Evolutionary conservation across 2,329 filamentous ascomycete species (phyloP).

Genomic region (Nemania sp.): DNA sequence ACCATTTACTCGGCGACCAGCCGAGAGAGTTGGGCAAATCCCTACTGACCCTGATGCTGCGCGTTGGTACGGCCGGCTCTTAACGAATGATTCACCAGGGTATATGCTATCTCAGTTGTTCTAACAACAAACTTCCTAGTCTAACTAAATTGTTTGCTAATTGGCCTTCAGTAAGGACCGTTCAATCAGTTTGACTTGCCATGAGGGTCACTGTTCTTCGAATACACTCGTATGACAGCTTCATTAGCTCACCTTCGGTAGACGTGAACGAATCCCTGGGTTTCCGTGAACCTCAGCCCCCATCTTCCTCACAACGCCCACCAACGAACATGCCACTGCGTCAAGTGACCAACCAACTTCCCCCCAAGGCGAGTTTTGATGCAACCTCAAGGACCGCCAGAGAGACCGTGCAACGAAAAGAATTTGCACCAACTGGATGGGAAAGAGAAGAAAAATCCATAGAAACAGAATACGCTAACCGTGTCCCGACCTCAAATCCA

Average conservation of each 20-base stretch:
- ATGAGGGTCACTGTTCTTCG: neutral
- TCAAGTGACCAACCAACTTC: neutral
- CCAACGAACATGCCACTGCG: neutral
- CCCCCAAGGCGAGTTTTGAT: neutral
- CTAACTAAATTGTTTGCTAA: neutral
- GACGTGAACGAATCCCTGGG: conserved; percentile 5
- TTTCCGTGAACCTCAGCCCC: neutral
- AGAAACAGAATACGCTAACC: conserved; percentile 4
- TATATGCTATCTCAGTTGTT: neutral
- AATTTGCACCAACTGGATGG: neutral
- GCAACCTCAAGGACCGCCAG: neutral
- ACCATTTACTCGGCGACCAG: neutral
- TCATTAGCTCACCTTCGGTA: neutral
- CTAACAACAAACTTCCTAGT: neutral
- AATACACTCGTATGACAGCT: neutral
- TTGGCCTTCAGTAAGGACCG: conserved; percentile 1
- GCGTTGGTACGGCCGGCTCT: neutral
- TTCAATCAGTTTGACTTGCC: neutral
- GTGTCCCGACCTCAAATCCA: neutral
- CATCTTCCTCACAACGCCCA: too few relatives aligned
- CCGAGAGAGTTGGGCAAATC: neutral
- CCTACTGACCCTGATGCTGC: neutral
- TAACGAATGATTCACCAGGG: conserved; percentile 9
- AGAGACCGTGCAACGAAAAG: neutral
- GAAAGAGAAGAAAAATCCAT: conserved; percentile 1